Base-by-base conservation (phyloP, 78 protist species). In the Dictyostelium firmibasis region DNA sequence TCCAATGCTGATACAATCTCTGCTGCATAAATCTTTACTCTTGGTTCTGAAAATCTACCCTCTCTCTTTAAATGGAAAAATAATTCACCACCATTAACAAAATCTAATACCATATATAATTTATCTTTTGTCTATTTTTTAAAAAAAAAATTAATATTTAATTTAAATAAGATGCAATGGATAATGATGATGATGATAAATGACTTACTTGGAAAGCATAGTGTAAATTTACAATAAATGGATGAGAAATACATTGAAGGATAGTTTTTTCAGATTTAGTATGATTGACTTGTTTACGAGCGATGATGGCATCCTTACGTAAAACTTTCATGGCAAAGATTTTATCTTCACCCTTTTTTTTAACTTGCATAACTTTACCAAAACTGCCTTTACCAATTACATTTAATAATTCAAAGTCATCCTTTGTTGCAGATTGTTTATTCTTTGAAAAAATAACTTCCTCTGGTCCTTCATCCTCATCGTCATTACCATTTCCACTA, bases 201-300 rank as follows among this genome's bases (percentile, higher is more conserved):
- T n/a, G n/a, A 84, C 91, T 29, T 85, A 85, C 91, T 86, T 99
- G 99, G 96, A 99, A 99, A 3, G 99, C 98, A 81, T 95, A 98
- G 69, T 97, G 96, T n/a, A 99, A 82, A 67, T 69, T 50, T 13
- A 99, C 99, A 57, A 99, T 96, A 86, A 98, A 98, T 31, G 99
- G 99, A 53, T 91, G 95, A 53, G 94, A 87, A 83, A 98, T 97
- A 57, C 79, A 72, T 41, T 96, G 97, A 11, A 98, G 97, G 76
- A 98, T 98, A 14, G 86, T 70, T 94, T 97, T 98, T 88, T 98
- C 99, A 11, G 99, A 91, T 81, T 95, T 91, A 4, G 99, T 98
- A 94, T 98, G 99, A 64, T 86, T 86, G 7, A 96, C 97, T 53
- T 96, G 97, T 75, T 96, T 96, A 38, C 96, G 77, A 23, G 91